These are phyloP conservation scores for Adansonia madagascariensis DNA, from an alignment of 441 rosid genomes.

Conservation along the genomic window DNA sequence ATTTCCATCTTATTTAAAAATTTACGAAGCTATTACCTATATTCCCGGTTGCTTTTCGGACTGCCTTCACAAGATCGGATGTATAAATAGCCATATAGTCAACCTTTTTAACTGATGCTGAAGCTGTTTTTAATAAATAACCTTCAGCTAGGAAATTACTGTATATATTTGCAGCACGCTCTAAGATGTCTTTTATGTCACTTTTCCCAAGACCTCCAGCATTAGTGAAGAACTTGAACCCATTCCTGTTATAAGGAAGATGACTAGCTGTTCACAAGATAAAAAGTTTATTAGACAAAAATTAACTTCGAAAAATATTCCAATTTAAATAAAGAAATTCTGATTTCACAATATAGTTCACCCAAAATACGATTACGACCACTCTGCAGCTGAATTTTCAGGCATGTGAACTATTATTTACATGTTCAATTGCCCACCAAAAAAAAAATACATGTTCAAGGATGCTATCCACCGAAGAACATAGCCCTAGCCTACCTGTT, in stretches of 20 bases:
- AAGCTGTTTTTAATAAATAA: slow-evolving; percentile 43
- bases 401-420: neutral
- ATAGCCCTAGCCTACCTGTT: slow-evolving; percentile 58
- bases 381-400: neutral
- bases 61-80: slow-evolving; percentile 83
- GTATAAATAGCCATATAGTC: slow-evolving; percentile 90
- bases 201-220: slow-evolving; percentile 94
- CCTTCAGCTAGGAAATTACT: slow-evolving; percentile 53
- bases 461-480: slow-evolving; percentile 22
- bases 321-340: neutral
- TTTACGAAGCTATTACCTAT: slow-evolving; percentile 56
- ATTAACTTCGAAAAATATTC: neutral
- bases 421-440: neutral
- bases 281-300: slow-evolving; percentile 29
- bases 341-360: neutral
- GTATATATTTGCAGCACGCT: slow-evolving; percentile 80
- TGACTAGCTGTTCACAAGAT: slow-evolving; percentile 82
- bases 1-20: slow-evolving; percentile 21
- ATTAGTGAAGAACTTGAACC: slow-evolving; percentile 92
- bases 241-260: slow-evolving; percentile 97
- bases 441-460: slow-evolving; percentile 4
- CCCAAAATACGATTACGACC: slow-evolving; percentile 14
- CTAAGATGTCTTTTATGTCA: slow-evolving; percentile 86
- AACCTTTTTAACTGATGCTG: slow-evolving; percentile 56
- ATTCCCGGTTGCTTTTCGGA: slow-evolving; percentile 82